A percentile compares a stretch with the other conserved stretches of the same genome.
Evolutionary conservation across 2,329 filamentous ascomycete genomes (phyloP).

Genomic region (Fusarium annulatum): DNA sequence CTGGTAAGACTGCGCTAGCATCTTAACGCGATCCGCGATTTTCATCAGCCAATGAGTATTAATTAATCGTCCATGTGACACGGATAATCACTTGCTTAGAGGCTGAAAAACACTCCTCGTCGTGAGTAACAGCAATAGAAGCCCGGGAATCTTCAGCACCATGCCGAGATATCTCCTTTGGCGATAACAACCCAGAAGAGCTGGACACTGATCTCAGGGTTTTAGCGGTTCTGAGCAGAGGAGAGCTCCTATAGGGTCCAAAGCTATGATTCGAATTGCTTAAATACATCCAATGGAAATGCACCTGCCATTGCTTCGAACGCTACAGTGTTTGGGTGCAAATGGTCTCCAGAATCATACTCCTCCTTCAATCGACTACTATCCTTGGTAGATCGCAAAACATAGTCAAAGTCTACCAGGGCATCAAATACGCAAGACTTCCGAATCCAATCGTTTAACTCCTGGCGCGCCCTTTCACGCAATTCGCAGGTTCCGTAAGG

Average conservation of each 20-base stretch:
- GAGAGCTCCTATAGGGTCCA: neutral
- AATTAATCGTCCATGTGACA: neutral
- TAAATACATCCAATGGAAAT: neutral
- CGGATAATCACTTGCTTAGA: neutral
- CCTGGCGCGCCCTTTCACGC: neutral
- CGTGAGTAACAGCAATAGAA: too few relatives aligned
- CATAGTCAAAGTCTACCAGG: neutral
- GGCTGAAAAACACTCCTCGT: neutral
- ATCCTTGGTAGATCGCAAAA: neutral
- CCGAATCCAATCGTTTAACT: neutral
- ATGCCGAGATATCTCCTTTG: neutral
- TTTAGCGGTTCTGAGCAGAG: neutral
- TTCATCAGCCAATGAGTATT: neutral
- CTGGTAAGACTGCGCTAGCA: too few relatives aligned
- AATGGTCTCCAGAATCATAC: neutral
- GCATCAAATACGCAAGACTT: neutral
- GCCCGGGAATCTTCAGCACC: neutral
- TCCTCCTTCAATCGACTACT: neutral
- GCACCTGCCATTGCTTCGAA: neutral
- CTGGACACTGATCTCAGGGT: neutral
- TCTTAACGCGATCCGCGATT: neutral
- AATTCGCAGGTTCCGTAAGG: neutral
- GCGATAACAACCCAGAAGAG: neutral
- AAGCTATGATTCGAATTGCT: neutral
- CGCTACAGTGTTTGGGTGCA: neutral